phyloP scores from a whole-genome alignment of 2,329 filamentous ascomycete species.

The Calonectria pseudoturangicola region DNA sequence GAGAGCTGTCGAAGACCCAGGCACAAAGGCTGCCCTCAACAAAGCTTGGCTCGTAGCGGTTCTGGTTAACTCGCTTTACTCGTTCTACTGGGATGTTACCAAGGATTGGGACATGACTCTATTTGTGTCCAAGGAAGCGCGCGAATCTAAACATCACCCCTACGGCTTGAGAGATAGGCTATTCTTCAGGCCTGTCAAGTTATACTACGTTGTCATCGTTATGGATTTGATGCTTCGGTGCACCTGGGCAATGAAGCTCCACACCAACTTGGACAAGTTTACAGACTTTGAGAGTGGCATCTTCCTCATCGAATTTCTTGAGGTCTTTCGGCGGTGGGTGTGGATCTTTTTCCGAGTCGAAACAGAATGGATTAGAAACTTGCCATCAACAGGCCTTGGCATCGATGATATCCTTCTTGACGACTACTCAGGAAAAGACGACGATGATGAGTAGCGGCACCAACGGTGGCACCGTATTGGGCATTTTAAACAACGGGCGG shows the following conservation, averaged over 20 bases:
- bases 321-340: constrained; percentile 92
- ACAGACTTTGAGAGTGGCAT: constrained; percentile 92
- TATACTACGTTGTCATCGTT: constrained; percentile 89
- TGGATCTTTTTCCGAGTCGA: constrained; percentile 98
- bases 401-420: constrained; percentile 84
- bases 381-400: constrained; percentile 67
- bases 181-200: constrained; percentile 80
- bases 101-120: constrained; percentile 98
- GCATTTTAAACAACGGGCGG: constrained; percentile 24
- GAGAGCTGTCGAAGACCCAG: constrained; percentile 71
- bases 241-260: constrained; percentile 93
- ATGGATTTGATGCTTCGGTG: constrained; percentile 89
- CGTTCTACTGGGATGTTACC: constrained; percentile 98
- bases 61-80: constrained; percentile 90
- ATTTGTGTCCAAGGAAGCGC: constrained; percentile 76
- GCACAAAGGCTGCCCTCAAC: constrained; percentile 67
- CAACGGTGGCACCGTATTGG: constrained; percentile 35
- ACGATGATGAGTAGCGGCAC: constrained; percentile 60
- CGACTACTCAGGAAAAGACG: constrained; percentile 79
- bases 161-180: constrained; percentile 86
- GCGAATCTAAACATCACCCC: constrained; percentile 79
- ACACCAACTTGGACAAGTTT: constrained; percentile 86
- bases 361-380: constrained; percentile 87
- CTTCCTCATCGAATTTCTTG: constrained; percentile 89
- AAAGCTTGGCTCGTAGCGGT: constrained; percentile 82